Percentiles rank a stretch among this genome's conserved stretches.
phyloP scores from a whole-genome alignment of 2,329 filamentous ascomycete genomes.

The Phialocephala subalpina region DNA sequence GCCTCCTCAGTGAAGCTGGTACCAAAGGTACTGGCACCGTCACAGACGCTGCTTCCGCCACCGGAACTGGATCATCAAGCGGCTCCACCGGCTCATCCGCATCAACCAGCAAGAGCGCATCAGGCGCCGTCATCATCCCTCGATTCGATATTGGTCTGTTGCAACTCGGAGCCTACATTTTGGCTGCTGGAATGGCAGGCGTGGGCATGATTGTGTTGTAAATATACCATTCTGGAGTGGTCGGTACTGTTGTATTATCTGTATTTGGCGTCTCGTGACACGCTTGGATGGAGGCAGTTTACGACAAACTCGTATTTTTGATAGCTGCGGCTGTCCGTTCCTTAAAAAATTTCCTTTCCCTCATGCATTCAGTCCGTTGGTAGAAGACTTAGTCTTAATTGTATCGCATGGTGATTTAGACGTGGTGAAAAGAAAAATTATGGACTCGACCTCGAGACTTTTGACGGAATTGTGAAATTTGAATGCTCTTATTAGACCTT shows the following conservation, averaged over 20 bases:
- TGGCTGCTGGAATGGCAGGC: constrained; percentile 58
- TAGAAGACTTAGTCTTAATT: not conserved
- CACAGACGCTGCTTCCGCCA: constrained; percentile 55
- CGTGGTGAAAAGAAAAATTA: not conserved
- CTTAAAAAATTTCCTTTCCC: not conserved
- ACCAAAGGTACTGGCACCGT: constrained; percentile 65
- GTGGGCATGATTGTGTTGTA: constrained; percentile 64
- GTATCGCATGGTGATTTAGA: not conserved
- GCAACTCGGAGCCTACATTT: constrained; percentile 56
- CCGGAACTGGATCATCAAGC: constrained; percentile 44
- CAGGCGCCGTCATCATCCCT: constrained; percentile 52
- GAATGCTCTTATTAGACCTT: no score
- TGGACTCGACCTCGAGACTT: no score
- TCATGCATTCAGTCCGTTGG: not conserved
- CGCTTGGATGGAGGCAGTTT: constrained; percentile 17
- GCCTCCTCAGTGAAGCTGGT: constrained; percentile 69
- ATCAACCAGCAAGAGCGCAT: constrained; percentile 44
- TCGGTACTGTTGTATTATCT: constrained; percentile 22
- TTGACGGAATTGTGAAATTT: no score
- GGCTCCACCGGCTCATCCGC: constrained; percentile 39
- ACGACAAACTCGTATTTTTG: not conserved
- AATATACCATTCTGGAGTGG: constrained; percentile 14
- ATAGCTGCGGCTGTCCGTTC: constrained; percentile 1
- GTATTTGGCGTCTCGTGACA: constrained; percentile 22
- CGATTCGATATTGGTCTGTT: constrained; percentile 53